Percentiles rank a stretch among this genome's conserved stretches.
phyloP scores from a whole-genome alignment of 2,329 filamentous ascomycete species.

The Talaromyces sp. region DNA sequence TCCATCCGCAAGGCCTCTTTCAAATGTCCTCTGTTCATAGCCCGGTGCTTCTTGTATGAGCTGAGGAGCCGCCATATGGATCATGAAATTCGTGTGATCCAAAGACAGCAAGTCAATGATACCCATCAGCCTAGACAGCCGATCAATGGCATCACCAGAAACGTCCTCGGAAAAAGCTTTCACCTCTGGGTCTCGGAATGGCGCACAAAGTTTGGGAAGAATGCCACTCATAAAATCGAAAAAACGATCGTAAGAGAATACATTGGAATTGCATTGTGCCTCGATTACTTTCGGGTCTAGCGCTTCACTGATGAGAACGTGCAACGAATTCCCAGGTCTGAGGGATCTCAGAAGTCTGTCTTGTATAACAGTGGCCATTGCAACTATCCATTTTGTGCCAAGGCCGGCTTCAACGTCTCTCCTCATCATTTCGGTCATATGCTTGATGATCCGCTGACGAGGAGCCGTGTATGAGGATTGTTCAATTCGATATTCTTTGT shows the following conservation, averaged over 20 bases:
- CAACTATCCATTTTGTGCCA: conserved; percentile 55
- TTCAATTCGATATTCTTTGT: conserved; percentile 59
- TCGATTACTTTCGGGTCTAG: conserved; percentile 55
- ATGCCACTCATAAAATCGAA: conserved; percentile 60
- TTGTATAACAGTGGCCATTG: conserved; percentile 62
- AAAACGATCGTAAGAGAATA: conserved; percentile 60
- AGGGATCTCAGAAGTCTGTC: conserved; percentile 56
- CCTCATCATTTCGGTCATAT: conserved; percentile 56
- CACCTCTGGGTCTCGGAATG: conserved; percentile 57
- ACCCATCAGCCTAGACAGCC: conserved; percentile 57
- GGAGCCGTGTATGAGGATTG: conserved; percentile 42
- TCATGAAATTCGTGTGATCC: conserved; percentile 62
- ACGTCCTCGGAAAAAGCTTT: conserved; percentile 49
- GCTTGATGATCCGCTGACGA: conserved; percentile 53
- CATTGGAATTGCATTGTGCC: conserved; percentile 53
- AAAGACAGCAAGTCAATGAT: conserved; percentile 58
- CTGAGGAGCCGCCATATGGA: conserved; percentile 55
- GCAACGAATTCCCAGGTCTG: conserved; percentile 56
- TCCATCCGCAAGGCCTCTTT: conserved; percentile 48
- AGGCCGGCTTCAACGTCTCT: conserved; percentile 51
- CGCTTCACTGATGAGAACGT: conserved; percentile 56
- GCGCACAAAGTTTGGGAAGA: conserved; percentile 60
- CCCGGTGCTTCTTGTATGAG: conserved; percentile 57
- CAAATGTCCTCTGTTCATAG: conserved; percentile 58
- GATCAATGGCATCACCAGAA: conserved; percentile 55